These are phyloP conservation scores for Paspalum vaginatum DNA, from an alignment of 176 grass and related monocot genomes.

Conservation along the genomic window DNA sequence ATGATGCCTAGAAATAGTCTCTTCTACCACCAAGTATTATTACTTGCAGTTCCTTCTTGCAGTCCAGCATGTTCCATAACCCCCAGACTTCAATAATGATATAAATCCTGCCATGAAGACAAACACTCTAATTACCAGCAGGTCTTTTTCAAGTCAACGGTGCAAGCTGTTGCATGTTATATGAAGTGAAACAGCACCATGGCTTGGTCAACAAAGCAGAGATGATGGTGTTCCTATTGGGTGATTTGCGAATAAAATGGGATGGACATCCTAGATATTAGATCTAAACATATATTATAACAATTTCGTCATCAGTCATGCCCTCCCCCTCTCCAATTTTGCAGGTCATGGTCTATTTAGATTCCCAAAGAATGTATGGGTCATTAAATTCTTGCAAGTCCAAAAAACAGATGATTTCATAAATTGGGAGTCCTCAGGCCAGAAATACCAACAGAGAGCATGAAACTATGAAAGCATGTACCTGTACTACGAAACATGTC, in stretches of 20 bases:
- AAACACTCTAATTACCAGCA: conserved; percentile 19
- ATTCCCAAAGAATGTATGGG: not conserved
- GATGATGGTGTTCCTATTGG: not conserved
- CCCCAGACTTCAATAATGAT: conserved; percentile 3
- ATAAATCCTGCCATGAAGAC: conserved; percentile 32
- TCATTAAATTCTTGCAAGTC: not conserved
- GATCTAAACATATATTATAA: conserved; percentile 15
- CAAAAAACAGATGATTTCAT: not conserved
- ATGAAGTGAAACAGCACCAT: conserved; percentile 21
- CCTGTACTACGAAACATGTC: not conserved
- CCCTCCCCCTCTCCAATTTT: not conserved
- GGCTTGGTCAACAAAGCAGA: not conserved
- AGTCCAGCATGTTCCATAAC: conserved; percentile 30
- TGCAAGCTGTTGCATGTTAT: not conserved
- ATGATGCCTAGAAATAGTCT: conserved; percentile 14
- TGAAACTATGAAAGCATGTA: not conserved
- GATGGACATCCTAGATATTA: not conserved
- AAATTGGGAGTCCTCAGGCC: not conserved
- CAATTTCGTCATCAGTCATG: not conserved
- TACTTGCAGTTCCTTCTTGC: conserved; percentile 19
- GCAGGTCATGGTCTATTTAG: conserved; percentile 6
- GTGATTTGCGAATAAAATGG: not conserved
- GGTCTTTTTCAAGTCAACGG: conserved; percentile 12
- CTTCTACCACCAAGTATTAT: conserved; percentile 10
- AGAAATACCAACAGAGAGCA: conserved; percentile 14